Base-by-base conservation (phyloP, 495 filamentous ascomycete genomes). In the Alectoria sarmentosa region DNA sequence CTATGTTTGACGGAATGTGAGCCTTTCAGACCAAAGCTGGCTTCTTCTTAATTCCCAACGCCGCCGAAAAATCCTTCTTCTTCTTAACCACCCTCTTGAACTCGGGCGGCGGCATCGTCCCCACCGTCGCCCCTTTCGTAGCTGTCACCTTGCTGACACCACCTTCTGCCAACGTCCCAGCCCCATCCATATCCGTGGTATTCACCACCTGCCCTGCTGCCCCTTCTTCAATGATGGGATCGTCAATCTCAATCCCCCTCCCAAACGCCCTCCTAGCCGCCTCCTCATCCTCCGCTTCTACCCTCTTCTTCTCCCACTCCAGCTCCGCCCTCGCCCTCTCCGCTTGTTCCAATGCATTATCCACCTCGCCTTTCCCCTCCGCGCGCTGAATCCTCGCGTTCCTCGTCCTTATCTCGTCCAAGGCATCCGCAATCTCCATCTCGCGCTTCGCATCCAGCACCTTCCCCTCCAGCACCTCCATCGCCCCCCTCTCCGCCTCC, bases 341-440 rank as follows among this genome's bases (percentile, higher is more conserved):
- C 23, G 77, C 78, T 19, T 78, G 75, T 42, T 75, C 72, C 38
- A 78, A 74, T 19, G 83, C 73, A 48, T 75, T 80, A 15, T 73
- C 75, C 11, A 78, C 76, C 70, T 73, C 79, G 56, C 79, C 78
- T 3, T 85, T 86, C 65, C 84, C 79, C 61, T 88, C 85, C 61
- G 85, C 87, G 69, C 88, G 80, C 75, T 92, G 89, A 34, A 92
- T 83, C 68, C 91, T 81, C 23, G 94, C 95, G 79, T 98, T 99
- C 68, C 93, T 76, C 46, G 86, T 91, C 64, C 94, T 80, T 56
- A 98, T 97, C 77, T 98, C 92, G 76, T 99, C 95, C 67, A 99
- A 76, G 38, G 91, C 91, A 78, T 99, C 95, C 42, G 95, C 95
- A 69, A 98, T 89, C 57, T 87, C 89, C 95, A 99, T 98, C 78